Conservation (phyloP, 331 rosid genomes). For the Rhamnella rubrinervis region DNA sequence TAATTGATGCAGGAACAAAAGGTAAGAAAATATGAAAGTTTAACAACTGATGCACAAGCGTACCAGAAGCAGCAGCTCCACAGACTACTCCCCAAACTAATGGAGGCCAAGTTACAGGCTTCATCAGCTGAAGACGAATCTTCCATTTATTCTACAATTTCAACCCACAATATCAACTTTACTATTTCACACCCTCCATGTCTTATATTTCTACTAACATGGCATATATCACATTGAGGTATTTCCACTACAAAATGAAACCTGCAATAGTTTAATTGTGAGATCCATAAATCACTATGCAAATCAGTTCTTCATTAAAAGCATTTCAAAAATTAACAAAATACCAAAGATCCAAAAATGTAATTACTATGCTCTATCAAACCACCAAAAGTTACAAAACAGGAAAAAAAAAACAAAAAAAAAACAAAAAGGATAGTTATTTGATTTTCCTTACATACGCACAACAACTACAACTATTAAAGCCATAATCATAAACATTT, state of each 20-base stretch:
- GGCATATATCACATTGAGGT: not conserved
- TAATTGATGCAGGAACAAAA: not conserved
- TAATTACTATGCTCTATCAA: no score
- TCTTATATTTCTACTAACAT: not conserved
- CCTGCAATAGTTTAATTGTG: not conserved
- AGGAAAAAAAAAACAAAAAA: no score
- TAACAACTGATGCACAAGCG: not conserved
- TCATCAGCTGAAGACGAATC: slow-evolving; percentile 94
- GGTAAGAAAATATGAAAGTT: slow-evolving; percentile 1
- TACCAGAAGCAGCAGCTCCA: slow-evolving; percentile 99
- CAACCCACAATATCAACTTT: slow-evolving; percentile 19
- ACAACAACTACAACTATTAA: not conserved
- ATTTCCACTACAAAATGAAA: not conserved
- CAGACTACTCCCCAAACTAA: slow-evolving; percentile 96
- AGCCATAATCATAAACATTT: not conserved
- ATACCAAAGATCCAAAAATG: not conserved
- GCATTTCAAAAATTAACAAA: not conserved
- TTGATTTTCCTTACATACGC: no score
- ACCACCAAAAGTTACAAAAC: no score
- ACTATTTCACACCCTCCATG: not conserved
- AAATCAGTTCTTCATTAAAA: not conserved
- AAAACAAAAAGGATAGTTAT: no score
- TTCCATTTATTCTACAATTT: slow-evolving; percentile 88
- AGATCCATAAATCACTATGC: not conserved
- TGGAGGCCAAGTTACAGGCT: slow-evolving; percentile 99